Evolutionary conservation across 768 basidiomycete species (phyloP).

Genomic region (Antrodiella citrinella): DNA sequence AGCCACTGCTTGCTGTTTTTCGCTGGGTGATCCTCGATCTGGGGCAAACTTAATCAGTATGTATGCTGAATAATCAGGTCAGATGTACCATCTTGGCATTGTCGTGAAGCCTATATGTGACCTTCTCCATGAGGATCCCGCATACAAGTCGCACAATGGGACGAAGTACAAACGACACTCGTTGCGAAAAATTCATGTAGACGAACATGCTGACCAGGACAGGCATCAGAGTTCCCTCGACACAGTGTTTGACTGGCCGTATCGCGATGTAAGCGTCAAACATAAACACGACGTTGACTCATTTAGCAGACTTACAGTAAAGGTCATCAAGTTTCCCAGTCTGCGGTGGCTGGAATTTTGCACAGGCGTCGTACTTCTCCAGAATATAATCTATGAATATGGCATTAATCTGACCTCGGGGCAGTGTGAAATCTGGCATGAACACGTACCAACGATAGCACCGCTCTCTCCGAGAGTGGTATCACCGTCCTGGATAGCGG

Average conservation of each 20-base stretch:
- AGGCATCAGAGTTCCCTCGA: conserved; percentile 30
- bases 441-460: conserved; percentile 27
- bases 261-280: too few relatives aligned
- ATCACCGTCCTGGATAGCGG: conserved; percentile 30
- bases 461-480: conserved; percentile 31
- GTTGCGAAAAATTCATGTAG: conserved; percentile 21
- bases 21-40: conserved; percentile 32
- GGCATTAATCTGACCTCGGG: too few relatives aligned
- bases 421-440: too few relatives aligned
- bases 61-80: too few relatives aligned
- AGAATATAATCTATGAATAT: conserved; percentile 32
- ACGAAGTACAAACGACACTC: conserved; percentile 24
- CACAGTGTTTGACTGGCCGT: conserved; percentile 26
- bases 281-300: not conserved
- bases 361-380: conserved; percentile 25
- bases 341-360: conserved; percentile 15
- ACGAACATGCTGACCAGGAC: conserved; percentile 24
- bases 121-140: conserved; percentile 7
- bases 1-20: conserved; percentile 19
- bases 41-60: too few relatives aligned
- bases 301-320: conserved; percentile 24
- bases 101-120: conserved; percentile 21
- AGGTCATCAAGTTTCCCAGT: conserved; percentile 21
- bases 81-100: conserved; percentile 8
- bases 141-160: conserved; percentile 19